Percentiles rank a stretch among this genome's conserved stretches.
Evolutionary conservation across 208 protist genomes (phyloP).

Genomic region (Acanthamoeba royreba): DNA sequence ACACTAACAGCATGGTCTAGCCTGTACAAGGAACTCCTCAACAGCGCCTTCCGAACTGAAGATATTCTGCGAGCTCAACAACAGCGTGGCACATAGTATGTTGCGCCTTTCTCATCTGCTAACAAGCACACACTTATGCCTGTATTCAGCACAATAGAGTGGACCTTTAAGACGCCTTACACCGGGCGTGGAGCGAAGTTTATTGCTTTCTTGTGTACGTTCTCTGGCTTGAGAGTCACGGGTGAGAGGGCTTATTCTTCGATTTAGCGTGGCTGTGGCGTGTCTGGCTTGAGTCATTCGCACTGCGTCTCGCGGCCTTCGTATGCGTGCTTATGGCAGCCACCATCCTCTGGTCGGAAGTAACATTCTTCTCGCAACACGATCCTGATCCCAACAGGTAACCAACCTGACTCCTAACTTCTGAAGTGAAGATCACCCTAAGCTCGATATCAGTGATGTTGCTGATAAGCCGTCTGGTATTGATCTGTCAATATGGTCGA

Average conservation of each 20-base stretch:
- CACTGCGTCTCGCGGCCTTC: background rate
- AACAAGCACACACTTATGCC: too few species aligned
- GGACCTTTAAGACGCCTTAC: background rate
- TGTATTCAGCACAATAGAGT: background rate
- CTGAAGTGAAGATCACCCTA: too few species aligned
- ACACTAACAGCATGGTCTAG: too few species aligned
- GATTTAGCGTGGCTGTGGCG: slow-evolving; percentile 35
- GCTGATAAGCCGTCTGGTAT: background rate
- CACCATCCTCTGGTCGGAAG: slow-evolving; percentile 25
- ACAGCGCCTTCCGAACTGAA: background rate
- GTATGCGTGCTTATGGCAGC: background rate
- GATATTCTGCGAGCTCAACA: background rate
- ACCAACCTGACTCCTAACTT: too few species aligned
- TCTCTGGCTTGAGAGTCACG: too few species aligned
- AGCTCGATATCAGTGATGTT: too few species aligned
- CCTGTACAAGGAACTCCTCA: slow-evolving; percentile 21
- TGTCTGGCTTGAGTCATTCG: slow-evolving; percentile 10
- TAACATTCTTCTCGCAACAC: slow-evolving; percentile 2
- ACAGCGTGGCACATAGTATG: background rate
- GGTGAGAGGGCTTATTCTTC: too few species aligned
- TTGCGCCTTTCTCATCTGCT: too few species aligned
- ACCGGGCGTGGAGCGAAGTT: background rate
- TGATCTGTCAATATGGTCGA: slow-evolving; percentile 46
- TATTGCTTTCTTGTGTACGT: background rate
- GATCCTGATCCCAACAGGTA: slow-evolving; percentile 33